A percentile compares a stretch with the other conserved stretches of the same genome.
phyloP scores from a whole-genome alignment of 139 green algal species.

The Closterium sp. region DNA sequence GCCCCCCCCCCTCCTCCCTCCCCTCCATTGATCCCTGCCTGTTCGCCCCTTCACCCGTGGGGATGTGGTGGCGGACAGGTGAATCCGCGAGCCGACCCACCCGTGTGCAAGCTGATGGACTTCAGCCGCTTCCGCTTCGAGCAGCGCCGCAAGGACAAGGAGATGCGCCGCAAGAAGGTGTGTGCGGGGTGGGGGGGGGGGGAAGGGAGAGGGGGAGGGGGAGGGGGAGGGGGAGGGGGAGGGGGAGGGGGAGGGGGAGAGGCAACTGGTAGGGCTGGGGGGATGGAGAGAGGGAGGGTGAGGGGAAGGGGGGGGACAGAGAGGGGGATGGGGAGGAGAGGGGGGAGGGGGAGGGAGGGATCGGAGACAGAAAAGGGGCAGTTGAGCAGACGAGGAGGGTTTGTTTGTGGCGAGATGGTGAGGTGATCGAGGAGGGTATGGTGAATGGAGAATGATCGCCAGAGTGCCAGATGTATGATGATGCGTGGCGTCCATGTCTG shows the following conservation, averaged over 20 bases:
- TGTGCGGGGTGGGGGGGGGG: background rate
- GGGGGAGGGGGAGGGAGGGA: background rate
- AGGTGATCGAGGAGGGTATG: too few relatives aligned
- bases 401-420: background rate
- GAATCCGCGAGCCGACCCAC: constrained; percentile 15
- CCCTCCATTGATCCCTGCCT: background rate
- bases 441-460: too few relatives aligned
- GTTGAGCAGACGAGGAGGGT: background rate
- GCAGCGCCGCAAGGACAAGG: constrained; percentile 23
- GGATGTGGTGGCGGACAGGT: constrained; percentile 6
- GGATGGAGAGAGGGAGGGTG: background rate
- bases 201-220: background rate
- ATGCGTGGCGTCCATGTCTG: too few relatives aligned
- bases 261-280: too few relatives aligned
- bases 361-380: background rate
- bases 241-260: background rate
- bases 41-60: background rate
- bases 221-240: constrained; percentile 15
- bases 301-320: constrained; percentile 13
- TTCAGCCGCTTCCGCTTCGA: constrained; percentile 21
- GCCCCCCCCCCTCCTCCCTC: too few relatives aligned
- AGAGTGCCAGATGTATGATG: too few relatives aligned
- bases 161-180: constrained; percentile 25
- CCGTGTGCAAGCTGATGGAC: constrained; percentile 34
- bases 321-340: constrained; percentile 18